These are phyloP conservation scores for Baudoinia panamericana DNA, from an alignment of 495 filamentous ascomycete genomes.

Conservation along the genomic window DNA sequence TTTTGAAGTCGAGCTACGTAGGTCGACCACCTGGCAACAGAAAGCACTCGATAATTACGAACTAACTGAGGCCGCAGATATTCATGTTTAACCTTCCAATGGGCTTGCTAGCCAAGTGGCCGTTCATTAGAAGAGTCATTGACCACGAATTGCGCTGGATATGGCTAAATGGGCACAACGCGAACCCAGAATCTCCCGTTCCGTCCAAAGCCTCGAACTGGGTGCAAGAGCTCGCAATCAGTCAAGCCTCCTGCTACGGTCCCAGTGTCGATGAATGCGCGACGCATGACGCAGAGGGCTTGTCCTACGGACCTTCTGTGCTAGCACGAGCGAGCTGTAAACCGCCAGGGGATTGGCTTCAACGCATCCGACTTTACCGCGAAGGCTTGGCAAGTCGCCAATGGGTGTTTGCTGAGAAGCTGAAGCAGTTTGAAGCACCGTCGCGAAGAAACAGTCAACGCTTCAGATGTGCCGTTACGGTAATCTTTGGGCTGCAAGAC, in stretches of 20 bases:
- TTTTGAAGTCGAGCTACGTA: no score
- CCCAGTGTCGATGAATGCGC: constrained; percentile 8
- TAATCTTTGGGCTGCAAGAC: constrained; percentile 43
- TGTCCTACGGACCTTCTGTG: constrained; percentile 11
- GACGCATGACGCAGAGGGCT: background rate
- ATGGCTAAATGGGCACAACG: no score
- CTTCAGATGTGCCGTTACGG: constrained; percentile 36
- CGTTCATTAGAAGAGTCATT: no score
- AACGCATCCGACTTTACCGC: constrained; percentile 40
- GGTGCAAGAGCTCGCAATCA: no score
- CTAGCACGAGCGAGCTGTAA: background rate
- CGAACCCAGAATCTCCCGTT: no score
- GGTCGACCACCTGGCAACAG: no score
- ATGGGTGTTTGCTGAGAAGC: constrained; percentile 39
- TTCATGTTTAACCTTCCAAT: constrained; percentile 15
- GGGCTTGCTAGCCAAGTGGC: no score
- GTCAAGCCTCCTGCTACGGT: constrained; percentile 6
- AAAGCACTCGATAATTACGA: no score
- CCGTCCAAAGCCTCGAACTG: no score
- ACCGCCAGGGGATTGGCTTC: constrained; percentile 19
- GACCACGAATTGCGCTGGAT: no score
- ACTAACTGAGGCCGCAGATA: no score
- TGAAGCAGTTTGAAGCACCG: constrained; percentile 31
- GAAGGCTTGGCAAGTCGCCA: constrained; percentile 28
- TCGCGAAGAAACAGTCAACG: constrained; percentile 25